Conservation (phyloP, 305 asterid genomes). For the Fraxinus paxiana region DNA sequence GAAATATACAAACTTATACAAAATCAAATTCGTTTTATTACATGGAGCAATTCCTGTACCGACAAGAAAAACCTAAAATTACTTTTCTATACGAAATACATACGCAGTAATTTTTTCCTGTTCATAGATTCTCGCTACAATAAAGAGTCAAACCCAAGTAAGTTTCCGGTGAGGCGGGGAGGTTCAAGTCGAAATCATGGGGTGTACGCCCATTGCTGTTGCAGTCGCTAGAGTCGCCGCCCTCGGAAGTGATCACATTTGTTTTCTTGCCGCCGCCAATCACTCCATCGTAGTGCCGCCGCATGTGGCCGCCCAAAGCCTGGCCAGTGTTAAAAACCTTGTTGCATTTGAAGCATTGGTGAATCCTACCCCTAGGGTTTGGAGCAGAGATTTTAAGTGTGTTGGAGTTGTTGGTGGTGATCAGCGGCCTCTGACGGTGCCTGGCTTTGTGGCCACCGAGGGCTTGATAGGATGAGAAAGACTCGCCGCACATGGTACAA, state of each 20-base stretch:
- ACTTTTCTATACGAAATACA: background rate
- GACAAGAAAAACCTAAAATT: background rate
- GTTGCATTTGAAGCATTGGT: background rate
- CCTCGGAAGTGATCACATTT: background rate
- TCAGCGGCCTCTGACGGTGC: background rate
- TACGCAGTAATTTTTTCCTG: background rate
- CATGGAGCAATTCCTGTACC: background rate
- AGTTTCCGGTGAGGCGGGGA: background rate
- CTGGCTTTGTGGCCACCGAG: background rate
- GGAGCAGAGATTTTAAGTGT: background rate
- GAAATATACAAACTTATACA: background rate
- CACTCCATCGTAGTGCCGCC: background rate
- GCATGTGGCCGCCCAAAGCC: slow-evolving; percentile 1
- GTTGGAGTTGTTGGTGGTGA: background rate
- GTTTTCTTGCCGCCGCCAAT: background rate
- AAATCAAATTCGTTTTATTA: background rate
- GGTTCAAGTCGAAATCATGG: background rate
- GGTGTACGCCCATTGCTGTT: background rate
- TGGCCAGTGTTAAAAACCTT: background rate
- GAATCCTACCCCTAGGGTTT: background rate
- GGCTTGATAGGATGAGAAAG: background rate
- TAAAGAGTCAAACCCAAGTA: background rate
- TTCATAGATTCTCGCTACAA: background rate
- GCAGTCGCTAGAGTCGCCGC: background rate
- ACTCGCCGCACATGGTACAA: background rate